phyloP scores from a whole-genome alignment of 164 flowering plant species.

The Liriodendron chinense region DNA sequence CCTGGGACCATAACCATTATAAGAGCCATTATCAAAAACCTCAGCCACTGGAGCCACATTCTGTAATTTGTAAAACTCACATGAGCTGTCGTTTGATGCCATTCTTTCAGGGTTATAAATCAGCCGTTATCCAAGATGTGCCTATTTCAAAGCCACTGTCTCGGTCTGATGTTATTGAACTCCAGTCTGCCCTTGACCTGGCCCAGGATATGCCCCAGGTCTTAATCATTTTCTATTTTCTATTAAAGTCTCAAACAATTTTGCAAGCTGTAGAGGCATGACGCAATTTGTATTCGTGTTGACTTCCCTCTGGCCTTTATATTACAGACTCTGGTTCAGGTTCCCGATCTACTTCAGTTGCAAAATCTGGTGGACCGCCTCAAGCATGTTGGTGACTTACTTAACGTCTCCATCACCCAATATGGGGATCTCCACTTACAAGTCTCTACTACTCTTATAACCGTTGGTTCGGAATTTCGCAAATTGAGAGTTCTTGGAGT shows the following conservation, averaged over 20 bases:
- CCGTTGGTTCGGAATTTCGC: conserved; percentile 78
- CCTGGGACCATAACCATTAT: not conserved
- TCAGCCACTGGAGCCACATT: not conserved
- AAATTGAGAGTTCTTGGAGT: conserved; percentile 74
- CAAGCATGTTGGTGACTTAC: conserved; percentile 82
- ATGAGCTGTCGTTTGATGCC: no score
- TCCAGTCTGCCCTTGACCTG: conserved; percentile 69
- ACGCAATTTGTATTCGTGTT: not conserved
- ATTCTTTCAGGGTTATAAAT: conserved; percentile 50
- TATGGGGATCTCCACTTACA: conserved; percentile 77
- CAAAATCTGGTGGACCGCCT: conserved; percentile 76
- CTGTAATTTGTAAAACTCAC: not conserved
- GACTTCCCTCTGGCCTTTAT: not conserved
- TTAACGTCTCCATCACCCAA: conserved; percentile 62
- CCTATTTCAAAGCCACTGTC: conserved; percentile 92
- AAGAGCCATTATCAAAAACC: no score
- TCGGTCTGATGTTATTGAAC: conserved; percentile 65
- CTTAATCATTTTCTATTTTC: not conserved
- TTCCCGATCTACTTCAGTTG: conserved; percentile 63
- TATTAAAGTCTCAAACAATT: not conserved
- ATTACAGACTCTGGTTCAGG: conserved; percentile 59
- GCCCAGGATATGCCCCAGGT: conserved; percentile 74
- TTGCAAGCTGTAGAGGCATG: not conserved
- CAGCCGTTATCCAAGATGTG: conserved; percentile 92
- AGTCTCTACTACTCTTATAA: conserved; percentile 64